Evolutionary conservation across 805 yeast genomes (phyloP), one percentile per base, ranked within the genome.

Genomic region (Ogataea saltuana): DNA sequence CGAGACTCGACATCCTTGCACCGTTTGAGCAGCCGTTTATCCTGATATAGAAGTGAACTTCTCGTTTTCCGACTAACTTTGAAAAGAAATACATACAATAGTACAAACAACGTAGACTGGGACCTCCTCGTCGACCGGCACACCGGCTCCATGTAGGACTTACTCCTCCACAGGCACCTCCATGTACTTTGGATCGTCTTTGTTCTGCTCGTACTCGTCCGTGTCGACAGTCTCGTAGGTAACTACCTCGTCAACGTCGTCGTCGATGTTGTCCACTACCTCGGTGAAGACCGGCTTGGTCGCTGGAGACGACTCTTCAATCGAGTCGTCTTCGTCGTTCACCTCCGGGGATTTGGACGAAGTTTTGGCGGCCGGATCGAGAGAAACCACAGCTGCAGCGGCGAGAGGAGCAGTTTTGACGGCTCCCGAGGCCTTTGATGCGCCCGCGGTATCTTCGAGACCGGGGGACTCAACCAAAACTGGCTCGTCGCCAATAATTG

Each of bases 201-300:
- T 67, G 64, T 77, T 55, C 5, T 62, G 60, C 38, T 69, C 71
- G 53, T 53, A 78, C 49, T 77, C 82, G 16, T 45, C 58, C 48
- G 75, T 75, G 25, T 71, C 67, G 22, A 78, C 73, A 27, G 78
- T 77, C 56, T 75, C 79, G 50, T 75, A 73, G 6, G 68, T 60
- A 17, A 59, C 54, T 33, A 64, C 68, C 33, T 67, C 71, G 17
- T 54, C 63, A 37, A 50, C 61, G n/a, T 58, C 64, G 26, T 45
- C 50, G 19, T 46, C 47, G 16, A 45, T 32, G 48, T 45, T 50
- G 41, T 48, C 60, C 15, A 61, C 59, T 19, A 55, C 57, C 48
- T 61, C 66, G 21, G 64, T 61, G 40, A 61, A 61, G 12, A 61
- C 54, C 4, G 66, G 64, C 33, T 61, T 56, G n/a, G 51, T 38